A percentile compares a stretch with the other conserved stretches of the same genome.
These are phyloP conservation scores for Deuterostichococcus epilithicus DNA, from an alignment of 139 green algal genomes.

Conservation along the genomic window DNA sequence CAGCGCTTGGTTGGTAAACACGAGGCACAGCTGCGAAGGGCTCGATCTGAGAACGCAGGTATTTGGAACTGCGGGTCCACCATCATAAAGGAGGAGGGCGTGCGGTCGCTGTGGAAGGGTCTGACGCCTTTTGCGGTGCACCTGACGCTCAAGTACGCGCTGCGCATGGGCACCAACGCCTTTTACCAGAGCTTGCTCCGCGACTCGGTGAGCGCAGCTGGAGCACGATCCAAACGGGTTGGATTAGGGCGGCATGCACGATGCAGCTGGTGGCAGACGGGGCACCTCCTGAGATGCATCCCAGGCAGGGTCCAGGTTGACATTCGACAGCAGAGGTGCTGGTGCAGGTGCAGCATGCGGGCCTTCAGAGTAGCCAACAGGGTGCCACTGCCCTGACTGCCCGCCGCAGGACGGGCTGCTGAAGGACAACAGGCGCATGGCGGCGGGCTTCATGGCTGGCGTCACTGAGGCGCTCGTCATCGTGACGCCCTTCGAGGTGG, in stretches of 20 bases:
- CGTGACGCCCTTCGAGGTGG: slow-evolving; percentile 95
- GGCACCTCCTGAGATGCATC: too few relatives aligned
- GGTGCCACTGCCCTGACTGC: too few relatives aligned
- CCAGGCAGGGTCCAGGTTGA: not conserved
- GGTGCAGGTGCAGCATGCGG: not conserved
- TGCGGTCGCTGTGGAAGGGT: slow-evolving; percentile 87
- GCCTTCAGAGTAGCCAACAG: not conserved
- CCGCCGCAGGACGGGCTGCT: slow-evolving; percentile 59
- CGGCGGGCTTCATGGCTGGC: slow-evolving; percentile 72
- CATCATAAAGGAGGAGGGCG: slow-evolving; percentile 76
- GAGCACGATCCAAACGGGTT: not conserved
- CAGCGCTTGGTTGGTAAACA: too few relatives aligned
- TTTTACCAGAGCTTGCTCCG: slow-evolving; percentile 78
- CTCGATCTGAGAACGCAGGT: slow-evolving; percentile 32
- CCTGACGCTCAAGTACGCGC: slow-evolving; percentile 92
- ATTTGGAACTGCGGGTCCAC: slow-evolving; percentile 75
- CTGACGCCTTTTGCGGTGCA: slow-evolving; percentile 93
- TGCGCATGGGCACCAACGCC: slow-evolving; percentile 91
- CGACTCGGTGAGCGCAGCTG: slow-evolving; percentile 32
- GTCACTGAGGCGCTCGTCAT: slow-evolving; percentile 91
- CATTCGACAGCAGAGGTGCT: not conserved
- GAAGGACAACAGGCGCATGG: slow-evolving; percentile 46
- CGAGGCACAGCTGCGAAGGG: too few relatives aligned
- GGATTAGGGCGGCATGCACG: too few relatives aligned
- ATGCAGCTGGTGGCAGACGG: too few relatives aligned